phyloP scores from a whole-genome alignment of 345 rosid genomes.

The Dipteronia sinensis region DNA sequence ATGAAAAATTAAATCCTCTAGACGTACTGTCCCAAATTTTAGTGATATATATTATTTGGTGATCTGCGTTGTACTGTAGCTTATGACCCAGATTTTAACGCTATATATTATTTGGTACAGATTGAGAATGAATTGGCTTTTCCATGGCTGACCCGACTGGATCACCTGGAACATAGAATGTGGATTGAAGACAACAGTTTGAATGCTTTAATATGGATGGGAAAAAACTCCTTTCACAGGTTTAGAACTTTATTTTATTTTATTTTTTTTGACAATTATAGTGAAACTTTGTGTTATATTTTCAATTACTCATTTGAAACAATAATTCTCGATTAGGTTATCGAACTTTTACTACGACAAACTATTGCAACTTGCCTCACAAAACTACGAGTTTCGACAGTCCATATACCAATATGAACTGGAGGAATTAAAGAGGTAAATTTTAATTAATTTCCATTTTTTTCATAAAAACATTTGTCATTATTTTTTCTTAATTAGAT shows the following conservation, averaged over 20 bases:
- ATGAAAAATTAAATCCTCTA: no score
- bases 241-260: no score
- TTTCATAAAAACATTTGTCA: background rate
- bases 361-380: slow-evolving; percentile 43
- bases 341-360: slow-evolving; percentile 29
- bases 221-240: slow-evolving; percentile 54
- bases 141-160: slow-evolving; percentile 63
- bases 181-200: slow-evolving; percentile 55
- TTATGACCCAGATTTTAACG: no score
- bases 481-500: background rate
- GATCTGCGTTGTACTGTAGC: no score
- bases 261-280: background rate
- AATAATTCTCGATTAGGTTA: slow-evolving; percentile 34
- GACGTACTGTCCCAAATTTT: no score
- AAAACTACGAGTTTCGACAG: slow-evolving; percentile 44
- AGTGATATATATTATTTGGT: no score
- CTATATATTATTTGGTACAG: slow-evolving; percentile 20
- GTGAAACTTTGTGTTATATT: background rate
- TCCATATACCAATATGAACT: slow-evolving; percentile 47
- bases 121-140: slow-evolving; percentile 45
- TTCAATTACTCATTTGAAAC: background rate
- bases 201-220: slow-evolving; percentile 41
- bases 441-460: no score
- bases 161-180: slow-evolving; percentile 60
- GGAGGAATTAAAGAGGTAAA: slow-evolving; percentile 48